These are phyloP conservation scores for Ustilago curta DNA, from an alignment of 1,284 basidiomycete species.

Conservation along the genomic window DNA sequence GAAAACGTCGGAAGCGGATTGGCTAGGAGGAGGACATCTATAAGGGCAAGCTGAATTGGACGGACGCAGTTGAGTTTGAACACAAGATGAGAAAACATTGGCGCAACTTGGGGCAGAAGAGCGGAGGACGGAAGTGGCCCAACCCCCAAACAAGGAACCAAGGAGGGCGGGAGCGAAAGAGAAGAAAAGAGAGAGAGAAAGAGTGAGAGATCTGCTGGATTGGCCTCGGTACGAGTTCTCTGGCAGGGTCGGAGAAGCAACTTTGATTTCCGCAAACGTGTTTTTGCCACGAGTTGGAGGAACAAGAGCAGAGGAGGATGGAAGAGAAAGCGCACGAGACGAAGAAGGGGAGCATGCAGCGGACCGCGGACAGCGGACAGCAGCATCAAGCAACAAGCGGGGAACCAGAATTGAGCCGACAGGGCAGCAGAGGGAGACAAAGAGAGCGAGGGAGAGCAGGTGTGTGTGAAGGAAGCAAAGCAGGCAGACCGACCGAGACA, in stretches of 20 bases:
- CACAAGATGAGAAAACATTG: neutral
- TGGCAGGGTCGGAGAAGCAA: constrained; percentile 41
- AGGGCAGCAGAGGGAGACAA: too few species aligned
- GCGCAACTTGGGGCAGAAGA: neutral
- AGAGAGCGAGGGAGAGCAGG: too few species aligned
- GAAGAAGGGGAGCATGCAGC: too few species aligned
- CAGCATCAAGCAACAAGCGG: too few species aligned
- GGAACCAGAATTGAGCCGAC: too few species aligned
- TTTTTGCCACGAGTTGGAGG: constrained; percentile 8
- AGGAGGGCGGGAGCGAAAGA: neutral
- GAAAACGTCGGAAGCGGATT: constrained; percentile 18
- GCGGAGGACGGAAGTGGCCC: neutral
- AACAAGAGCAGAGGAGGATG: neutral
- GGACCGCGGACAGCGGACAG: too few species aligned
- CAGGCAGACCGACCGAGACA: too few species aligned
- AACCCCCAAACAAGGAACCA: constrained; percentile 16
- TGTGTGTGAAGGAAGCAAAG: too few species aligned
- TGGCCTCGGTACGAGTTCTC: constrained; percentile 24
- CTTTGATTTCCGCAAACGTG: constrained; percentile 17
- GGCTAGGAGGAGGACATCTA: constrained; percentile 20
- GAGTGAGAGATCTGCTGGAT: too few species aligned
- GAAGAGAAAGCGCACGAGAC: too few species aligned
- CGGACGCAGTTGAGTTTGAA: constrained; percentile 28
- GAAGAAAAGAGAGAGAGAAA: too few species aligned
- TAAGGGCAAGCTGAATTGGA: constrained; percentile 20